These are phyloP conservation scores for Alloteropsis angusta DNA, from an alignment of 202 grass and related monocot species.

Conservation along the genomic window DNA sequence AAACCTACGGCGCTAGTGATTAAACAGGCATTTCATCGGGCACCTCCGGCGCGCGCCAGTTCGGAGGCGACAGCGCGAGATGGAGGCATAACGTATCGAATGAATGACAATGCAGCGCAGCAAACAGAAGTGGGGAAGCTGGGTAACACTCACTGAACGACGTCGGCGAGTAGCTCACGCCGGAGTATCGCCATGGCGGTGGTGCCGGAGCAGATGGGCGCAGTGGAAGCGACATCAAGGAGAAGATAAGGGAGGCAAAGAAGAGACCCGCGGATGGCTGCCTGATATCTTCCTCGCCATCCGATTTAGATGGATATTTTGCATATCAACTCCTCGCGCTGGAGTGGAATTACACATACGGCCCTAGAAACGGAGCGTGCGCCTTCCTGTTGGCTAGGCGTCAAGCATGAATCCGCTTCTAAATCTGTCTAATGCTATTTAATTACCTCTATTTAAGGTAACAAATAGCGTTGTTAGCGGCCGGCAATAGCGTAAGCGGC, in stretches of 20 bases:
- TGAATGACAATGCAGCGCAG: background rate
- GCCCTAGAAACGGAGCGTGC: no score
- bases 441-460: no score
- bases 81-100: background rate
- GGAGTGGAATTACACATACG: background rate
- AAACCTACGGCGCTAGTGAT: no score
- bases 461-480: no score
- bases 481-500: no score
- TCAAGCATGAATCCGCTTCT: no score
- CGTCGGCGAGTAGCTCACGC: background rate
- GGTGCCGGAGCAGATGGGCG: slow-evolving; percentile 19
- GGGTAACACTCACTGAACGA: slow-evolving; percentile 11
- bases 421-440: no score
- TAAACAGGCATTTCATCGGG: background rate
- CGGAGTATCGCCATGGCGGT: slow-evolving; percentile 10
- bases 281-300: background rate
- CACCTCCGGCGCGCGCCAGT: no score
- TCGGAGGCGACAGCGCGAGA: background rate
- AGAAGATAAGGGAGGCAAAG: slow-evolving; percentile 4
- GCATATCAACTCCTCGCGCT: background rate
- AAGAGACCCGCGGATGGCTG: background rate
- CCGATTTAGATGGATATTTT: background rate
- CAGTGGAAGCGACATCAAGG: slow-evolving; percentile 42
- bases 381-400: no score
- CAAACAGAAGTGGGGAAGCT: background rate